Percentiles rank a stretch among this genome's conserved stretches.
Evolutionary conservation across 345 rosid species (phyloP).

Genomic region (Combretum micranthum): DNA sequence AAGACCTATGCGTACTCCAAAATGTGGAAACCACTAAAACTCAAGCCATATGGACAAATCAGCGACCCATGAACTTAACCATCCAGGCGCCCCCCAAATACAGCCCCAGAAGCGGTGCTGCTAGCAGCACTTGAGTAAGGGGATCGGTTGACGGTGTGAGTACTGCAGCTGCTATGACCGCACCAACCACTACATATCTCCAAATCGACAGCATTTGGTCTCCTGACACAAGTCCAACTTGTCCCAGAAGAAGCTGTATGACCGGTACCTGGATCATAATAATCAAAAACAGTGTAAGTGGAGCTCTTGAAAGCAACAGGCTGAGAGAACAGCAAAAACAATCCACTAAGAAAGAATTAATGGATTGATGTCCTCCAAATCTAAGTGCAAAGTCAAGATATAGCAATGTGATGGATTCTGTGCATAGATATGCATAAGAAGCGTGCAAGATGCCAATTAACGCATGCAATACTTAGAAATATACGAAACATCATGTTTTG

Average conservation of each 20-base stretch:
- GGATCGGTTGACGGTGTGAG: conserved; percentile 97
- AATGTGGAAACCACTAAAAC: too few species aligned
- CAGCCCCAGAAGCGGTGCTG: conserved; percentile 85
- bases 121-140: conserved; percentile 88
- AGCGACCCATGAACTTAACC: conserved; percentile 79
- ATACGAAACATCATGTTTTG: neutral
- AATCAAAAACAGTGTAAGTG: neutral
- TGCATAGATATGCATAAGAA: too few species aligned
- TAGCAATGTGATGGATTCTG: too few species aligned
- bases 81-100: conserved; percentile 93
- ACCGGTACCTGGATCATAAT: conserved; percentile 74
- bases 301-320: neutral
- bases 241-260: conserved; percentile 86
- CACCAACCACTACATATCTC: conserved; percentile 95
- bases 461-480: neutral
- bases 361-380: too few species aligned
- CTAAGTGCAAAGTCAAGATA: too few species aligned
- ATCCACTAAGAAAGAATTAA: too few species aligned
- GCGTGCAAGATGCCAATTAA: neutral
- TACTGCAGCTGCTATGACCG: conserved; percentile 87
- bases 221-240: conserved; percentile 78
- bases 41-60: conserved; percentile 11
- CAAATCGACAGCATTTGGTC: conserved; percentile 95
- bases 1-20: too few species aligned
- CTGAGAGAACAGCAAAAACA: too few species aligned